A percentile compares a stretch with the other conserved stretches of the same genome.
Conservation (phyloP, 495 filamentous ascomycete species). For the Aspergillus nanangensis region DNA sequence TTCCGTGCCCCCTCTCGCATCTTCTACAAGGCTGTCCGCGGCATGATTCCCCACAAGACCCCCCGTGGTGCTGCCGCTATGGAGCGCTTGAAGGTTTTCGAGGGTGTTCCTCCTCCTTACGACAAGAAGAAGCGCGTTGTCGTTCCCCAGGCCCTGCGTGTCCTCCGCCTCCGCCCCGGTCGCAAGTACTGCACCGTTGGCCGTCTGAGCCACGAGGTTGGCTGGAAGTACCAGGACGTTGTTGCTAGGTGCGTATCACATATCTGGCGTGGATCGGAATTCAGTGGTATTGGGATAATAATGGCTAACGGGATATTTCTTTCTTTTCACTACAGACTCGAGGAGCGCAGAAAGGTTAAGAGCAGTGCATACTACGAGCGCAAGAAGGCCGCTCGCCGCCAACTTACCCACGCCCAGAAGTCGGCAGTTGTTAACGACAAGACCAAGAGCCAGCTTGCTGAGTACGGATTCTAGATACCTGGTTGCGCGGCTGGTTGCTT, state of each 20-base stretch:
- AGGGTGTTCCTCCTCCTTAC: conserved; percentile 98
- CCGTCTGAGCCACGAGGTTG: conserved; percentile 94
- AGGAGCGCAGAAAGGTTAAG: conserved; percentile 99
- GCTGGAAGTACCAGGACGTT: conserved; percentile 99
- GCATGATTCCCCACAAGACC: conserved; percentile 99
- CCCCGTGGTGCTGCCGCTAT: conserved; percentile 92
- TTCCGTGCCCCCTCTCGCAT: conserved; percentile 98
- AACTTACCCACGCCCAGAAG: conserved; percentile 87
- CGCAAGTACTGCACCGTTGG: conserved; percentile 99
- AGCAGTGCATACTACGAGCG: conserved; percentile 97
- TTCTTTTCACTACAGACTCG: conserved; percentile 63
- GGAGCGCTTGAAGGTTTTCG: conserved; percentile 98
- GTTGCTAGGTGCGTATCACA: conserved; percentile 76
- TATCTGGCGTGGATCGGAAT: background rate
- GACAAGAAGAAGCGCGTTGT: conserved; percentile 99
- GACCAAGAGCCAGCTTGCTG: conserved; percentile 64
- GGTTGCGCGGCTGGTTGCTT: conserved; percentile 42
- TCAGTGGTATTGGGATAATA: conserved; percentile 1
- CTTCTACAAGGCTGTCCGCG: conserved; percentile 99
- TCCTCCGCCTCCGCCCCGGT: conserved; percentile 92
- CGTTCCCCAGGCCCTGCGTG: conserved; percentile 93
- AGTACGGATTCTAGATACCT: conserved; percentile 67
- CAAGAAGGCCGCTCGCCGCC: conserved; percentile 92
- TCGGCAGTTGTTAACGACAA: conserved; percentile 77
- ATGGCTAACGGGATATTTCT: conserved; percentile 39